Base-by-base conservation (phyloP, 768 basidiomycete genomes). In the Suillus discolor region DNA sequence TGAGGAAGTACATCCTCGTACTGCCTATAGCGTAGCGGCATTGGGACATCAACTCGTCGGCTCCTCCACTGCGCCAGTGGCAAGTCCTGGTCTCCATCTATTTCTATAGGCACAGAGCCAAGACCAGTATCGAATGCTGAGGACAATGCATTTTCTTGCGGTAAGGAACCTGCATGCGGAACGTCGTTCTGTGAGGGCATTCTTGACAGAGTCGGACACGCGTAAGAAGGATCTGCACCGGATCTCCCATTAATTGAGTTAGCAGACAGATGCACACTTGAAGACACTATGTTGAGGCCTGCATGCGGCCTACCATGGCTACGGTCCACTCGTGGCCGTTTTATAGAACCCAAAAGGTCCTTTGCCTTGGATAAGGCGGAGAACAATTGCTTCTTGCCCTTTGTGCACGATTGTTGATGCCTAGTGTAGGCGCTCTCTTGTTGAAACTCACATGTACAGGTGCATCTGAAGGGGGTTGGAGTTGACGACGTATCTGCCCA, bases 1-100 rank as follows among this genome's bases (percentile, higher is more conserved):
- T 66, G 53, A 6, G 65, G 65, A 5, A 66, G 53, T 9, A 63
- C 25, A 31, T 66, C 62, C 20, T 57, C 34, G 7, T 36, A 3
- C 12, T 57, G 54, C 54, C 65, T 57, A 39, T 45, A 66, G 0
- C 28, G 25, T 34, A 41, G 20, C 7, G 57, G 57, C 47, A 63
- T 25, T 1, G n/a, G 45, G 12, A 61, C 25, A 8, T 18, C 34
- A 28, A 41, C 11, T 12, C 28, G 7, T 13, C 39, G 4, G 7
- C 47, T 36, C 53, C 51, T 38, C 47, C 61, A 31, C 51, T 65
- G 45, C 13, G 39, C 65, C 36, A 65, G 41, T 16, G 61, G 53
- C 15, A 57, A 12, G 6, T 36, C 6, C 3, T 31, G 31, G 31
- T 57, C 53, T 2, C 11, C 20, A n/a, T 57, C n/a, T 12, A n/a